Evolutionary conservation across 2,329 filamentous ascomycete genomes (phyloP), one percentile per base, ranked within the genome.

Genomic region (Aureobasidium sp.): DNA sequence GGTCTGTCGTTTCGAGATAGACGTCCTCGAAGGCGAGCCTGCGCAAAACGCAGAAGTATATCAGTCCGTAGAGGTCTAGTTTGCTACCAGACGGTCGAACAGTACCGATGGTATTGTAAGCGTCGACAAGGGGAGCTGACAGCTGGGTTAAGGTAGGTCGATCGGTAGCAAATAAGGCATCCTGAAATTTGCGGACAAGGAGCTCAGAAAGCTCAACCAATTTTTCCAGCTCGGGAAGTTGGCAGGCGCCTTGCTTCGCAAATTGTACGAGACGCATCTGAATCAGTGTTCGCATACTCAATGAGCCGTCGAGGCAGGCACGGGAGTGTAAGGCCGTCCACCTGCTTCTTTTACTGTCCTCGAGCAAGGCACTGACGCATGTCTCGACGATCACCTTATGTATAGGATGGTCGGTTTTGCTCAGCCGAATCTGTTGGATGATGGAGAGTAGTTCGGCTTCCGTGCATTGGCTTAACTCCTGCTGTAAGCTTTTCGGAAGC

Each of bases 1-100:
- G 76, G 67, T 86, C 84, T 0, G 81, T 83, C 1, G 85, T 81
- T 69, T 86, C 84, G 13, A 83, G 74, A 66, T 86, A 86, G 0
- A 86, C 81, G 63, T 87, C 83, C 63, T 86, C 83, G 47, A 86
- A 80, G 0, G 80, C 83, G 6, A 77, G 74, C 66, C 80, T 82
- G 29, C 83, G 76, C 32, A 83, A 76, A 0, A 81, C 78, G 62
- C 81, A 84, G 68, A 86, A 85, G 59, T 85, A 76, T 1, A 81
- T 77, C 39, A 86, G 76, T 0, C 79, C 78, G 58, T 85, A 75
- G 6, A 86, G 76, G 65, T 86, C 83, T 0, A 78, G 57, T 13
- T 13, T 49, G 16, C 39, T 32, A 5, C 61, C 59, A 30, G 54
- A 32, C 0, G 41, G 32, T 15, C 32, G 39, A 15, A 10, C 16